phyloP scores from a whole-genome alignment of 441 rosid species.

The Adansonia grandidieri region DNA sequence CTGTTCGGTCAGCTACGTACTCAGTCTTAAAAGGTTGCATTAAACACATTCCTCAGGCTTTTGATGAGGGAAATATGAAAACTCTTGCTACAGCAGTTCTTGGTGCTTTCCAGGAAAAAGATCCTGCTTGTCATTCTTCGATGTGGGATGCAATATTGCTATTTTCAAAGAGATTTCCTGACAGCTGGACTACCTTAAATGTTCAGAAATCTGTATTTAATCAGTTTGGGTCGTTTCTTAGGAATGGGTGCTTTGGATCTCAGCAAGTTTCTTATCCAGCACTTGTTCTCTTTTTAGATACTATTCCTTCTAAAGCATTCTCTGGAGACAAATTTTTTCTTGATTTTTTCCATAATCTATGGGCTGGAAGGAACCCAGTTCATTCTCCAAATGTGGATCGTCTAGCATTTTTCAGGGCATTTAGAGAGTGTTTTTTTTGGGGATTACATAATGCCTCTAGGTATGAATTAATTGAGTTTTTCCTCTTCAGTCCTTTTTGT shows the following conservation, averaged over 20 bases:
- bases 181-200: constrained; percentile 72
- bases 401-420: constrained; percentile 64
- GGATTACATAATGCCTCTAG: constrained; percentile 75
- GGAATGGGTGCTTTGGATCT: constrained; percentile 88
- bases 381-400: constrained; percentile 55
- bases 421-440: constrained; percentile 87
- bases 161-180: constrained; percentile 77
- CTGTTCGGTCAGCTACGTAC: constrained; percentile 81
- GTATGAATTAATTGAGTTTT: constrained; percentile 41
- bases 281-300: constrained; percentile 67
- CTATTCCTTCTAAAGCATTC: constrained; percentile 62
- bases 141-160: constrained; percentile 92
- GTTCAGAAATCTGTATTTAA: constrained; percentile 69
- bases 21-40: constrained; percentile 69
- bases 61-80: constrained; percentile 68
- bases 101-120: constrained; percentile 88
- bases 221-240: constrained; percentile 77
- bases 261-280: constrained; percentile 92
- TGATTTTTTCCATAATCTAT: constrained; percentile 71
- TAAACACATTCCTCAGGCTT: constrained; percentile 71
- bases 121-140: constrained; percentile 81
- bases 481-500: constrained; percentile 10
- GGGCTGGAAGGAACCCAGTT: constrained; percentile 77
- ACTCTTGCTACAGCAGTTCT: constrained; percentile 69
- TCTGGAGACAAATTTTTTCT: constrained; percentile 69